These are phyloP conservation scores for Agroathelia rolfsii DNA, from an alignment of 1,284 basidiomycete species.

Conservation along the genomic window DNA sequence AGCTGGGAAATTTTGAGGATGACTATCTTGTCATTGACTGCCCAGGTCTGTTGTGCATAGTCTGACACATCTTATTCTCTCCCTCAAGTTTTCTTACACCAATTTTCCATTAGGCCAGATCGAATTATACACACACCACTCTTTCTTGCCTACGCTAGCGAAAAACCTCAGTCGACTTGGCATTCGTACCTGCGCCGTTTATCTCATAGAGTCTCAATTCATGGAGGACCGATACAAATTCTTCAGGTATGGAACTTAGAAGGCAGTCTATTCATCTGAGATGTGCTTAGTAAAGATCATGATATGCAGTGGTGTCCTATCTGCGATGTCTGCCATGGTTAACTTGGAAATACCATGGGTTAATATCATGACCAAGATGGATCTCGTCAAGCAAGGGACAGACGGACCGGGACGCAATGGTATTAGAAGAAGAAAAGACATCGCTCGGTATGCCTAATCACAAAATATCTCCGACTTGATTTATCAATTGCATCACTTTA, in stretches of 20 bases:
- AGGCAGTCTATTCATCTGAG: constrained; percentile 5
- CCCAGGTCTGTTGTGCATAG: constrained; percentile 57
- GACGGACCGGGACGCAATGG: constrained; percentile 65
- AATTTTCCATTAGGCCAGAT: constrained; percentile 68
- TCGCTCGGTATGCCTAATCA: constrained; percentile 58
- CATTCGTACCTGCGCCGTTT: constrained; percentile 75
- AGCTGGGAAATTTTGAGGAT: constrained; percentile 89
- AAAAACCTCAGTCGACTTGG: constrained; percentile 61
- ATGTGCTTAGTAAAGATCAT: constrained; percentile 9
- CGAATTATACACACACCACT: constrained; percentile 97
- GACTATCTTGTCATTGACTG: constrained; percentile 99
- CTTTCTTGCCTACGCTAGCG: constrained; percentile 86
- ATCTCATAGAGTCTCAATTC: constrained; percentile 95
- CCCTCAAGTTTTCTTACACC: constrained; percentile 1
- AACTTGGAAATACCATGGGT: constrained; percentile 95
- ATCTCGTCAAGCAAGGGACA: constrained; percentile 67
- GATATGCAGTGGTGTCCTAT: constrained; percentile 87
- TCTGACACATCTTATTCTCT: too few relatives aligned
- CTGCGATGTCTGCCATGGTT: constrained; percentile 99
- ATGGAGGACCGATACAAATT: constrained; percentile 99
- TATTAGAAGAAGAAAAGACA: constrained; percentile 60
- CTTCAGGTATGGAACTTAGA: constrained; percentile 54
- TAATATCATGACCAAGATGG: constrained; percentile 99
- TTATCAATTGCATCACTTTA: constrained; percentile 18
- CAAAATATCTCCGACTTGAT: background rate